phyloP scores from a whole-genome alignment of 805 yeast genomes.

The Kurtzmaniella cleridarum region DNA sequence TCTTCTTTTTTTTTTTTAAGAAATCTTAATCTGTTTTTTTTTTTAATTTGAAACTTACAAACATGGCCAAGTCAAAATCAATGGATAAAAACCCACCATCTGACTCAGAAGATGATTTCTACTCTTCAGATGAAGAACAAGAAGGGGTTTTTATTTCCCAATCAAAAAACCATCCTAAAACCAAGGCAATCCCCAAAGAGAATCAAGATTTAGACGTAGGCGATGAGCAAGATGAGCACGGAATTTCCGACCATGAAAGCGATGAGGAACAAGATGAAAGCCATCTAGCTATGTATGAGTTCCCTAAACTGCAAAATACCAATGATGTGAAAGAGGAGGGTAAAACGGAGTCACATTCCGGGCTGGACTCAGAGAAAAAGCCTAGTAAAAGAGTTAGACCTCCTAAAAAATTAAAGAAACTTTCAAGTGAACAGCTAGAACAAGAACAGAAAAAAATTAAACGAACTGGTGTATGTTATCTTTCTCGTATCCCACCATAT shows the following conservation, averaged over 20 bases:
- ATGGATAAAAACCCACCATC: not conserved
- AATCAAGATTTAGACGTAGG: slow-evolving; percentile 7
- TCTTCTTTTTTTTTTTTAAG: too few species aligned
- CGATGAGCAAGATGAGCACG: slow-evolving; percentile 10
- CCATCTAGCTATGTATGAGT: slow-evolving; percentile 2
- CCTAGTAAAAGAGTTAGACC: slow-evolving; percentile 10
- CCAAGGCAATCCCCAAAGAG: slow-evolving; percentile 6
- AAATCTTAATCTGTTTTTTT: not conserved
- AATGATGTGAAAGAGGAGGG: not conserved
- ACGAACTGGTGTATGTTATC: slow-evolving; percentile 87
- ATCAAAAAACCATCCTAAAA: not conserved
- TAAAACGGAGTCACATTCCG: too few species aligned
- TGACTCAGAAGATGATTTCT: slow-evolving; percentile 8
- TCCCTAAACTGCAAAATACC: slow-evolving; percentile 2
- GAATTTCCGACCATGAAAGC: slow-evolving; percentile 4
- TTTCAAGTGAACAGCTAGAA: slow-evolving; percentile 51
- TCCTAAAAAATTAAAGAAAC: slow-evolving; percentile 43
- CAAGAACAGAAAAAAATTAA: slow-evolving; percentile 51
- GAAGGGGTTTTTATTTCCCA: not conserved
- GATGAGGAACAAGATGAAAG: slow-evolving; percentile 6
- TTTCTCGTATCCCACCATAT: slow-evolving; percentile 89
- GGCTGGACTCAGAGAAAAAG: not conserved
- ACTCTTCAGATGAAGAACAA: slow-evolving; percentile 4
- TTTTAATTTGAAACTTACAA: not conserved
- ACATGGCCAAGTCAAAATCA: not conserved